phyloP scores from a whole-genome alignment of 2,329 filamentous ascomycete species.

The Penicillium expansum region DNA sequence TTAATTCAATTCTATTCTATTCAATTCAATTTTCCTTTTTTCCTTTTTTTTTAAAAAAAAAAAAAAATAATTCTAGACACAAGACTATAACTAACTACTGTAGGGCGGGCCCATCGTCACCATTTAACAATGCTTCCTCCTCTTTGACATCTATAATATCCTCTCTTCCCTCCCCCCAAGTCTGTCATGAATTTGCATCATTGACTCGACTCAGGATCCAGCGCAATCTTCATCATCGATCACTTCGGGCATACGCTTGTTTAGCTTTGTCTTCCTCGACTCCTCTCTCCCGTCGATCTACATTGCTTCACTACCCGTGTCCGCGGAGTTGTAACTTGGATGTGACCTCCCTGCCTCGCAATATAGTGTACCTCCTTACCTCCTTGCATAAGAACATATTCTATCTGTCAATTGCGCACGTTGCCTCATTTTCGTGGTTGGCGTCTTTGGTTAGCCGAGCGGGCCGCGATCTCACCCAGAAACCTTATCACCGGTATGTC shows the following conservation, averaged over 20 bases:
- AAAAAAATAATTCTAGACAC: slow-evolving; percentile 9
- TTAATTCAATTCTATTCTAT: neutral
- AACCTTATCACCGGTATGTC: slow-evolving; percentile 24
- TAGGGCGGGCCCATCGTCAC: slow-evolving; percentile 12
- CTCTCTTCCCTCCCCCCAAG: slow-evolving; percentile 6
- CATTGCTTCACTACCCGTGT: neutral
- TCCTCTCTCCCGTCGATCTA: neutral
- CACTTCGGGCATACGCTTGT: neutral
- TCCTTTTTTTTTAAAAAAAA: neutral
- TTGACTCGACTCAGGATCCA: neutral
- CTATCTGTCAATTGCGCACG: slow-evolving; percentile 14
- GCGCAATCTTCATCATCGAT: neutral
- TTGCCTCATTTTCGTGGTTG: slow-evolving; percentile 18
- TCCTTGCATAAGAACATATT: neutral
- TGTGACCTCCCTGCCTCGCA: slow-evolving; percentile 13
- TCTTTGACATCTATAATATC: slow-evolving; percentile 20
- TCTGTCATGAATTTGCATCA: slow-evolving; percentile 5
- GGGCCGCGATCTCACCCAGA: slow-evolving; percentile 21
- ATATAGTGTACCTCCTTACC: neutral
- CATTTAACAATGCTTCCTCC: slow-evolving; percentile 3
- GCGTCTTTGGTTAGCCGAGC: slow-evolving; percentile 21
- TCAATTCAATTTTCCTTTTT: neutral
- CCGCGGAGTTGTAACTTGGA: slow-evolving; percentile 6
- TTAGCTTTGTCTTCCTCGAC: neutral
- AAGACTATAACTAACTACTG: slow-evolving; percentile 13